phyloP scores from a whole-genome alignment of 2,329 filamentous ascomycete genomes.

The Onygenales sp. region DNA sequence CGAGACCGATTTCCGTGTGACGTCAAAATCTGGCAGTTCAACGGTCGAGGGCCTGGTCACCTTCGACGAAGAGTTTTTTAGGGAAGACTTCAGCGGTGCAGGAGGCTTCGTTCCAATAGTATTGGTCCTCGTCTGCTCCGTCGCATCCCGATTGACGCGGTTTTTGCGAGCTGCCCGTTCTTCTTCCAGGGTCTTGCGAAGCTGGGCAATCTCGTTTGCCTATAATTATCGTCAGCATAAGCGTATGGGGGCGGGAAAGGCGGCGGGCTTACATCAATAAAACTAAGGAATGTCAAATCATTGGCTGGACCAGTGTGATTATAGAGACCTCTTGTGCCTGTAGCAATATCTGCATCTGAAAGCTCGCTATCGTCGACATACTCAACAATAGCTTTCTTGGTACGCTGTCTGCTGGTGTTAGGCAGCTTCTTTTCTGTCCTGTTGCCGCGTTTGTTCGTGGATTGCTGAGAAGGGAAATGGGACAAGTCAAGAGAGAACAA shows the following conservation, averaged over 20 bases:
- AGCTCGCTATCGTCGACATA: constrained; percentile 17
- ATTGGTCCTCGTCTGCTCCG: constrained; percentile 29
- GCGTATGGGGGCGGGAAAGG: not conserved
- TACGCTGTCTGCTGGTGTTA: constrained; percentile 30
- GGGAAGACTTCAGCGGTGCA: constrained; percentile 44
- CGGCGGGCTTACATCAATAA: constrained; percentile 35
- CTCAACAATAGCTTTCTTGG: constrained; percentile 29
- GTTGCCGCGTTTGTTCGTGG: not conserved
- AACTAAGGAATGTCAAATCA: constrained; percentile 46
- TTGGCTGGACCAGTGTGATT: constrained; percentile 14
- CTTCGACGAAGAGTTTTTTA: constrained; percentile 40
- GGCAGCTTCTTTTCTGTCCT: constrained; percentile 21
- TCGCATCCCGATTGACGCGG: constrained; percentile 22
- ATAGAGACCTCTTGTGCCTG: constrained; percentile 18
- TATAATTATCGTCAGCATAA: constrained; percentile 12
- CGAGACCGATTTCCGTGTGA: not conserved
- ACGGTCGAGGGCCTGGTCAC: constrained; percentile 24
- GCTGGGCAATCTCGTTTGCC: constrained; percentile 41
- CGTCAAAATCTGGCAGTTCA: not conserved
- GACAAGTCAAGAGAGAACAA: constrained; percentile 11
- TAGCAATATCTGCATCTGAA: constrained; percentile 18
- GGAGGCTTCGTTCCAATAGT: constrained; percentile 26
- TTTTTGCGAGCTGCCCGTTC: constrained; percentile 39
- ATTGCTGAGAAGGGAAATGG: not conserved
- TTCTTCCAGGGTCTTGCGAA: constrained; percentile 47